These are phyloP conservation scores for Pseudogymnoascus sp. DNA, from an alignment of 2,329 filamentous ascomycete genomes.

Conservation along the genomic window DNA sequence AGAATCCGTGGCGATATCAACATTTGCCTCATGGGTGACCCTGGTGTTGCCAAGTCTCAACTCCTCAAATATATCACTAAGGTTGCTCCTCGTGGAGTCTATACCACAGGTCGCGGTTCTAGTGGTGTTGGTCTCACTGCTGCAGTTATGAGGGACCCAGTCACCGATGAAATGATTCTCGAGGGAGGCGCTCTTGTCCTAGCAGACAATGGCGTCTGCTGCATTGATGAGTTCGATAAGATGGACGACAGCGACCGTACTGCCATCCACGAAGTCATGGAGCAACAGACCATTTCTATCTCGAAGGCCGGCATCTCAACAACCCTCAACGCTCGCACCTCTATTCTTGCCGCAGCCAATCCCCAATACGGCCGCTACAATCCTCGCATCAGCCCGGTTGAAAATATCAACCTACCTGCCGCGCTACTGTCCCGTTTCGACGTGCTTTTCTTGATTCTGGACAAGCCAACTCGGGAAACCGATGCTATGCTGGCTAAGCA, in stretches of 20 bases:
- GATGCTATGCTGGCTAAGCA: conserved; percentile 93
- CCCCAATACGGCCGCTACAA: conserved; percentile 98
- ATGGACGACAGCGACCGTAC: conserved; percentile 74
- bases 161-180: conserved; percentile 70
- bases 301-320: conserved; percentile 93
- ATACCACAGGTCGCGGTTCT: conserved; percentile 73
- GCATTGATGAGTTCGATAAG: conserved; percentile 80
- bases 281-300: conserved; percentile 77
- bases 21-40: conserved; percentile 97
- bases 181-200: conserved; percentile 73
- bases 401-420: conserved; percentile 98
- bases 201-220: conserved; percentile 75
- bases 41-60: conserved; percentile 98
- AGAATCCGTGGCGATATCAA: conserved; percentile 98
- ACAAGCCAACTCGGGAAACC: conserved; percentile 80
- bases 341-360: conserved; percentile 92
- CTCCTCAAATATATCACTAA: conserved; percentile 97
- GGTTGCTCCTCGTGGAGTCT: conserved; percentile 81
- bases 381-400: conserved; percentile 89
- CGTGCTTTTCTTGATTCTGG: conserved; percentile 90
- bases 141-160: conserved; percentile 71
- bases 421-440: conserved; percentile 96
- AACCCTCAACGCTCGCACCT: conserved; percentile 90
- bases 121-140: conserved; percentile 76
- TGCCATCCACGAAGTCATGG: conserved; percentile 81